Percentiles rank a stretch among this genome's conserved stretches.
Conservation (phyloP, 495 filamentous ascomycete species). For the Lepidopterella palustris region DNA sequence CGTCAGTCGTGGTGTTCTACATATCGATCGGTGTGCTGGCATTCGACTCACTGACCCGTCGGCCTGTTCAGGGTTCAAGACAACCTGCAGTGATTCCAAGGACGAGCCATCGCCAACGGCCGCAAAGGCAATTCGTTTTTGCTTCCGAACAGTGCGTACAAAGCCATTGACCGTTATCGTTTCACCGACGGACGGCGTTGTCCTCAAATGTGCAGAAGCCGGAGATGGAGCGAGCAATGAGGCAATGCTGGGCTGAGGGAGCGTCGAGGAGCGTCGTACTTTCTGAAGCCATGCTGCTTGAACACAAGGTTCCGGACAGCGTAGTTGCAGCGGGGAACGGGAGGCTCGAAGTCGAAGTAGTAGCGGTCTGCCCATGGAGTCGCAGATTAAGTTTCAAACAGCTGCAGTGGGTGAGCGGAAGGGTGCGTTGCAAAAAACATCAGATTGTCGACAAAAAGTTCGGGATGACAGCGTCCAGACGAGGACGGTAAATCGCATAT, state of each 20-base stretch:
- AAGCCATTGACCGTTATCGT: slow-evolving; percentile 64
- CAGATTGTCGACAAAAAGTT: background rate
- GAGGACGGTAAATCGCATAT: too few species aligned
- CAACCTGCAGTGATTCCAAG: slow-evolving; percentile 68
- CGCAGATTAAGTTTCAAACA: too few species aligned
- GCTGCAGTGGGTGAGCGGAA: background rate
- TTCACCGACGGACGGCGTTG: slow-evolving; percentile 11
- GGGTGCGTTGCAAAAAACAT: background rate
- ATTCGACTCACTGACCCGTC: slow-evolving; percentile 55
- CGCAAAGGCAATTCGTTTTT: slow-evolving; percentile 77
- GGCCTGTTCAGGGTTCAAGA: slow-evolving; percentile 68
- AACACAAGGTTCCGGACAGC: background rate
- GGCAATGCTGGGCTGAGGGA: slow-evolving; percentile 17
- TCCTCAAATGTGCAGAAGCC: slow-evolving; percentile 8
- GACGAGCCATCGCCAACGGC: slow-evolving; percentile 85
- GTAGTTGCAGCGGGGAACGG: background rate
- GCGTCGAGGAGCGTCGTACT: slow-evolving; percentile 21
- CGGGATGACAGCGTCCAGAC: too few species aligned
- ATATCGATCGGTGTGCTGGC: slow-evolving; percentile 4
- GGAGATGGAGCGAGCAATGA: slow-evolving; percentile 20
- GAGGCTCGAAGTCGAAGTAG: background rate
- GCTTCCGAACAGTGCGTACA: slow-evolving; percentile 76
- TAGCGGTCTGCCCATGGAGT: background rate
- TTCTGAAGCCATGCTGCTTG: background rate
- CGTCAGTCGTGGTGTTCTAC: slow-evolving; percentile 10